phyloP scores from a whole-genome alignment of 176 grass and related monocot species.

The Aegilops sharonensis region DNA sequence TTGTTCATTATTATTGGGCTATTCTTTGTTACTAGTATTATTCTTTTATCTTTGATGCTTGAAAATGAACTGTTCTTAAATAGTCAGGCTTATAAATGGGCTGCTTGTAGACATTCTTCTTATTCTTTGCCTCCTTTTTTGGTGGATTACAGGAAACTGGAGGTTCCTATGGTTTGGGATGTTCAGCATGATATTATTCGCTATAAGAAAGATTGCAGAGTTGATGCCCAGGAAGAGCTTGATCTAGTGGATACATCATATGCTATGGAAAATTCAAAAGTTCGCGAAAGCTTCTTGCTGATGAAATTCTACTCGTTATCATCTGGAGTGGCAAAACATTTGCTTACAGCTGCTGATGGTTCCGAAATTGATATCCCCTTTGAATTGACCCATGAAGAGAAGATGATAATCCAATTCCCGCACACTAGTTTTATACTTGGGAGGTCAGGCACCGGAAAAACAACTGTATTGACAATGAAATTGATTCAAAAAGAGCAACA shows the following conservation, averaged over 20 bases:
- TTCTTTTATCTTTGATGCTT: no score
- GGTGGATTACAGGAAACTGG: conserved; percentile 49
- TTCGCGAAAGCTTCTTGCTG: conserved; percentile 72
- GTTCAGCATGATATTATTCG: conserved; percentile 37
- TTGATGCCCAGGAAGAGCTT: conserved; percentile 25
- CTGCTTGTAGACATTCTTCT: background rate
- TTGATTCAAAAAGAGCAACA: conserved; percentile 64
- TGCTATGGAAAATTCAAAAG: conserved; percentile 66
- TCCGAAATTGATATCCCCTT: conserved; percentile 68
- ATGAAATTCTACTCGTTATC: conserved; percentile 93
- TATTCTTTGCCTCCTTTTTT: background rate
- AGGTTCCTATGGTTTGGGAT: conserved; percentile 70
- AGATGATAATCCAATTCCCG: conserved; percentile 63
- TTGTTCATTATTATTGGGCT: background rate
- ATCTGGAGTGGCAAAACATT: conserved; percentile 62
- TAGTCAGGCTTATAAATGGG: background rate
- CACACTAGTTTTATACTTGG: conserved; percentile 74
- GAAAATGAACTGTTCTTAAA: background rate
- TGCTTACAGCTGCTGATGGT: conserved; percentile 74
- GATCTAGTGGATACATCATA: conserved; percentile 13
- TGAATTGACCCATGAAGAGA: conserved; percentile 78
- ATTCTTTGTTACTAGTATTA: background rate
- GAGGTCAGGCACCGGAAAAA: conserved; percentile 84
- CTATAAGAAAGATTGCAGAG: conserved; percentile 39
- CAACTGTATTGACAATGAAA: conserved; percentile 77